phyloP scores from a whole-genome alignment of 352 stramenopile species.

The Saprolegnia diclina region DNA sequence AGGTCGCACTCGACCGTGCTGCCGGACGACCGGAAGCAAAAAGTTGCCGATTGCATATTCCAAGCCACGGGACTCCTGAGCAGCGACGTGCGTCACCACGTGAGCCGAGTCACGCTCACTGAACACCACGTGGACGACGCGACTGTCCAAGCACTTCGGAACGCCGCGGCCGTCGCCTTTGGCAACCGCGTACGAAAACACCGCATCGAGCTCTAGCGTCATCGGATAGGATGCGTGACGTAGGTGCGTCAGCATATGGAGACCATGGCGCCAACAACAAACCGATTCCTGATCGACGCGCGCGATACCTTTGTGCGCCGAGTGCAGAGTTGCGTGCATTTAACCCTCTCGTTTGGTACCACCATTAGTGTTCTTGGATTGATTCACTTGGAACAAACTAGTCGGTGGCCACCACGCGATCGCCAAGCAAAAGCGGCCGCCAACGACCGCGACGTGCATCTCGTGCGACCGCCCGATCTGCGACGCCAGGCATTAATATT shows the following conservation, averaged over 20 bases:
- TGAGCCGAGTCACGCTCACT: neutral
- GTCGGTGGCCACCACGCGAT: neutral
- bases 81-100: conserved; percentile 1
- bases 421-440: neutral
- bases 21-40: conserved; percentile 10
- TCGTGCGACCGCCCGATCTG: conserved; percentile 26
- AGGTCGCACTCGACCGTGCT: conserved; percentile 21
- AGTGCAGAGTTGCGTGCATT: conserved; percentile 1
- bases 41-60: conserved; percentile 1
- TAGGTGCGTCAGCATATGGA: conserved; percentile 23
- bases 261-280: neutral
- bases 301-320: conserved; percentile 20
- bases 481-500: neutral
- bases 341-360: conserved; percentile 6
- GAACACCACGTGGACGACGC: conserved; percentile 22
- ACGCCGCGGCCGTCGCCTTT: neutral
- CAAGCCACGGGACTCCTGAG: neutral
- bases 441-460: conserved; percentile 20
- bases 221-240: neutral
- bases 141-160: neutral
- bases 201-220: neutral
- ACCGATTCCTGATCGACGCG: neutral
- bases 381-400: neutral
- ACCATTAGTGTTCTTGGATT: neutral
- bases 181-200: neutral